Evolutionary conservation across 2,329 filamentous ascomycete species (phyloP).

Genomic region (Sporothrix curviconia): DNA sequence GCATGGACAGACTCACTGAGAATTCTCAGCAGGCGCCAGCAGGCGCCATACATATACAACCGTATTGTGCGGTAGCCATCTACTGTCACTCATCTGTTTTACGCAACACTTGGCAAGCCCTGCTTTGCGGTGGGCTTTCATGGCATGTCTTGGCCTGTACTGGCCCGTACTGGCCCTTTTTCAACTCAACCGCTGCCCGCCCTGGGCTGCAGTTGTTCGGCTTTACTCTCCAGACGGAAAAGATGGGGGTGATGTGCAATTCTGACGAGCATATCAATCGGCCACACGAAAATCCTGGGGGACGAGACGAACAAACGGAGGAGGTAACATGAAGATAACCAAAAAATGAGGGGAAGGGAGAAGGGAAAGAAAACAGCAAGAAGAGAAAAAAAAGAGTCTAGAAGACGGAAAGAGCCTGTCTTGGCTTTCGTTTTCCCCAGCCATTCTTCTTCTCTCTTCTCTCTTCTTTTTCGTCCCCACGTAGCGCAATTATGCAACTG

Average conservation of each 20-base stretch:
- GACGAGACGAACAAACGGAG: constrained; percentile 4
- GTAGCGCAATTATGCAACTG: too few species aligned
- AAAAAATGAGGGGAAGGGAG: not conserved
- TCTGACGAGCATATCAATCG: constrained; percentile 18
- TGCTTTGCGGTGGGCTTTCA: too few species aligned
- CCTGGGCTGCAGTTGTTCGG: constrained; percentile 18
- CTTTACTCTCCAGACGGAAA: constrained; percentile 26
- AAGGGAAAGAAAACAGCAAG: not conserved
- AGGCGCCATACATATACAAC: too few species aligned
- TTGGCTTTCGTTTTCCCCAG: not conserved
- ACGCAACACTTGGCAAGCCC: not conserved
- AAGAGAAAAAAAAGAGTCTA: too few species aligned
- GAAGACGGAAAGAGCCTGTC: not conserved
- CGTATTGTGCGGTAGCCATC: too few species aligned
- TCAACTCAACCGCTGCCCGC: not conserved
- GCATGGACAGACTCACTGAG: too few species aligned
- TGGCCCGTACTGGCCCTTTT: not conserved
- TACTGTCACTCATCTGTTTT: not conserved
- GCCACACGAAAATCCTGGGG: constrained; percentile 13
- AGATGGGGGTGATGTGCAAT: constrained; percentile 18
- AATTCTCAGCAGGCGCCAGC: too few species aligned
- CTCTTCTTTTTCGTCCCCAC: not conserved
- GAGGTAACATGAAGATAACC: too few species aligned
- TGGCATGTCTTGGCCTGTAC: not conserved
- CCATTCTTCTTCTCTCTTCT: not conserved